These are phyloP conservation scores for Stachybotrys echinatus DNA, from an alignment of 2,329 filamentous ascomycete genomes.

Conservation along the genomic window DNA sequence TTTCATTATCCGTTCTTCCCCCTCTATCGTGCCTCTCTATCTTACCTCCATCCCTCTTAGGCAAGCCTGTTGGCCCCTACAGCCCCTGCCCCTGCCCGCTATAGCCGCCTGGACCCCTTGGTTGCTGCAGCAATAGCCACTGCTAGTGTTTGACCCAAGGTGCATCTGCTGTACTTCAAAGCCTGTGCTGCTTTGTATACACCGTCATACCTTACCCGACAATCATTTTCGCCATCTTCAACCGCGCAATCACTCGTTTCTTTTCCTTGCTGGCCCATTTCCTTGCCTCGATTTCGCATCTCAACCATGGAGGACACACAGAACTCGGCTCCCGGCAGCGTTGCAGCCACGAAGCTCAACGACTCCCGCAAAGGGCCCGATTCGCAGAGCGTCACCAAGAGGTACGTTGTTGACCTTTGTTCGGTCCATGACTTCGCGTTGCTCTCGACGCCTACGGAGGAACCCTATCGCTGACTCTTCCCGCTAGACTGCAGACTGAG, in stretches of 20 bases:
- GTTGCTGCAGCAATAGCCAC: not conserved
- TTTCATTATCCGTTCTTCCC: too few species aligned
- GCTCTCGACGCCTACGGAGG: too few species aligned
- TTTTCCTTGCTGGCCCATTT: too few species aligned
- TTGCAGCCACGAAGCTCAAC: slow-evolving; percentile 57
- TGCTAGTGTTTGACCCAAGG: not conserved
- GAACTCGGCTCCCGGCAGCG: slow-evolving; percentile 59
- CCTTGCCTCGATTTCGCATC: too few species aligned
- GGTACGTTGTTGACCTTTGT: too few species aligned
- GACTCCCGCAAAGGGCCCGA: slow-evolving; percentile 54
- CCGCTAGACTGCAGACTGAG: slow-evolving; percentile 80
- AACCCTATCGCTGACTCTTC: slow-evolving; percentile 8
- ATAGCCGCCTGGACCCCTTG: not conserved
- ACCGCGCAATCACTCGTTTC: too few species aligned
- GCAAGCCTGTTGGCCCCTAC: too few species aligned
- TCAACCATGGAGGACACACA: slow-evolving; percentile 49
- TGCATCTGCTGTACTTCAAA: not conserved
- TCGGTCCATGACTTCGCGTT: too few species aligned
- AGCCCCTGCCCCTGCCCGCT: not conserved
- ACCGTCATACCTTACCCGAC: not conserved
- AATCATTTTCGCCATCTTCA: too few species aligned
- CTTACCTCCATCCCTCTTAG: too few species aligned
- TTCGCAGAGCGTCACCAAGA: slow-evolving; percentile 71
- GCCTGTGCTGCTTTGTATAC: not conserved
- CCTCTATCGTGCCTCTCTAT: too few species aligned